Percentiles rank a stretch among this genome's conserved stretches.
These are phyloP conservation scores for Aspergillus funiculosus DNA, from an alignment of 495 filamentous ascomycete species.

Conservation along the genomic window DNA sequence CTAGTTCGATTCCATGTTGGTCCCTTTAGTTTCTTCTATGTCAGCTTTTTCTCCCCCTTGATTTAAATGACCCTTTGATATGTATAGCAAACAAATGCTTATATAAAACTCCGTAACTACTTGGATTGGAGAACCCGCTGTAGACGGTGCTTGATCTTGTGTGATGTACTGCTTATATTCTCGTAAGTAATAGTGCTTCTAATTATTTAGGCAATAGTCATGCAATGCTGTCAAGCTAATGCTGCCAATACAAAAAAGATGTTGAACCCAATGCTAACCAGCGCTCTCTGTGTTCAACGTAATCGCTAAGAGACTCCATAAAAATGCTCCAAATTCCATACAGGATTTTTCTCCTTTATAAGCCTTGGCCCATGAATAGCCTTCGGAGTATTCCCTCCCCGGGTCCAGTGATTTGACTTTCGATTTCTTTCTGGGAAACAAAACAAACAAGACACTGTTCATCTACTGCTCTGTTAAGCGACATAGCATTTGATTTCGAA, in stretches of 20 bases:
- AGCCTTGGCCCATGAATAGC: slow-evolving; percentile 39
- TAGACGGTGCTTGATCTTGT: no score
- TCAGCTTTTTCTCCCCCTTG: not conserved
- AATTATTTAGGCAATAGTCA: no score
- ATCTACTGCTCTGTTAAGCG: slow-evolving; percentile 48
- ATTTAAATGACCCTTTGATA: not conserved
- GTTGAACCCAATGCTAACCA: no score
- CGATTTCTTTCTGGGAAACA: slow-evolving; percentile 71
- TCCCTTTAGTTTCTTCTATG: slow-evolving; percentile 5
- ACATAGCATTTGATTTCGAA: slow-evolving; percentile 48
- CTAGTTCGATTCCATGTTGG: slow-evolving; percentile 15
- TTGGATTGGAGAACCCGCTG: no score
- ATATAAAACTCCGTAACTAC: not conserved
- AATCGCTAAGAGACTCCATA: slow-evolving; percentile 10
- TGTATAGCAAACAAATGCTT: slow-evolving; percentile 9
- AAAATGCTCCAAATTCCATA: slow-evolving; percentile 5
- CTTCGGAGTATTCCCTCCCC: slow-evolving; percentile 50
- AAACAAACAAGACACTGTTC: slow-evolving; percentile 70
- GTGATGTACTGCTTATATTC: no score
- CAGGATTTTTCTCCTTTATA: slow-evolving; percentile 17
- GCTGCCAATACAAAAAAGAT: not conserved
- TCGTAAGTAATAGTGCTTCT: no score
- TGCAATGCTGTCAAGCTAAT: slow-evolving; percentile 1
- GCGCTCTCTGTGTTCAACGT: slow-evolving; percentile 5
- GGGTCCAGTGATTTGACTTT: slow-evolving; percentile 61